phyloP scores from a whole-genome alignment of 2,329 filamentous ascomycete genomes.

The Pyrenochaeta sp. region DNA sequence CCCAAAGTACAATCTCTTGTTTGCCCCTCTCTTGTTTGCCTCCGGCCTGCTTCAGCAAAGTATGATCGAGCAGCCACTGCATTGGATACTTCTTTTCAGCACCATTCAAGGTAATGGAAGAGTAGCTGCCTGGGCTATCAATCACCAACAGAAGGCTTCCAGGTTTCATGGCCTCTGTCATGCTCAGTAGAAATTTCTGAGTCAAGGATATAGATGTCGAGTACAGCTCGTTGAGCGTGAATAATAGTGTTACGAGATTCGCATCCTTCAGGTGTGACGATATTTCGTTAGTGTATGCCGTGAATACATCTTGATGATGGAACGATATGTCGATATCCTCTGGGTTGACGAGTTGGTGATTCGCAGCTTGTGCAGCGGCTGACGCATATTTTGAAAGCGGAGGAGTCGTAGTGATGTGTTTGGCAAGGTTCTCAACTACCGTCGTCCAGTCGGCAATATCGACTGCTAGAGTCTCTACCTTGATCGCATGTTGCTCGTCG shows the following conservation, averaged over 20 bases:
- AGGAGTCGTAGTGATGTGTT: constrained; percentile 62
- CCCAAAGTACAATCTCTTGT: constrained; percentile 63
- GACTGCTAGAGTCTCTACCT: constrained; percentile 67
- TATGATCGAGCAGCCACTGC: constrained; percentile 90
- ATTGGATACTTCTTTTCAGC: constrained; percentile 80
- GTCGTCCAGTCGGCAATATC: constrained; percentile 82
- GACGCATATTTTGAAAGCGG: constrained; percentile 59
- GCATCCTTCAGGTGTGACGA: constrained; percentile 36
- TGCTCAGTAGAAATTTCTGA: constrained; percentile 75
- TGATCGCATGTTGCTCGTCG: background rate
- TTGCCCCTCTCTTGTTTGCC: constrained; percentile 18
- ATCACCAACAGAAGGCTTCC: constrained; percentile 82
- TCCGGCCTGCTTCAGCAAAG: constrained; percentile 62
- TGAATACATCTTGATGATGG: constrained; percentile 61
- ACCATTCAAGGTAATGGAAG: constrained; percentile 72
- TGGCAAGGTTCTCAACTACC: constrained; percentile 68
- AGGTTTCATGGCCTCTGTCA: constrained; percentile 66
- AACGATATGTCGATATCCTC: constrained; percentile 52
- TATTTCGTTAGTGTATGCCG: constrained; percentile 49
- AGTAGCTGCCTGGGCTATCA: constrained; percentile 94
- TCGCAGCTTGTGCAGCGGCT: constrained; percentile 53
- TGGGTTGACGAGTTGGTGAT: constrained; percentile 46
- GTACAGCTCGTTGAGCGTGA: constrained; percentile 96
- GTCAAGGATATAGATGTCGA: constrained; percentile 77
- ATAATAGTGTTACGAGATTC: constrained; percentile 79